These are phyloP conservation scores for Aspergillus fischeri DNA, from an alignment of 2,329 filamentous ascomycete species.

Conservation along the genomic window DNA sequence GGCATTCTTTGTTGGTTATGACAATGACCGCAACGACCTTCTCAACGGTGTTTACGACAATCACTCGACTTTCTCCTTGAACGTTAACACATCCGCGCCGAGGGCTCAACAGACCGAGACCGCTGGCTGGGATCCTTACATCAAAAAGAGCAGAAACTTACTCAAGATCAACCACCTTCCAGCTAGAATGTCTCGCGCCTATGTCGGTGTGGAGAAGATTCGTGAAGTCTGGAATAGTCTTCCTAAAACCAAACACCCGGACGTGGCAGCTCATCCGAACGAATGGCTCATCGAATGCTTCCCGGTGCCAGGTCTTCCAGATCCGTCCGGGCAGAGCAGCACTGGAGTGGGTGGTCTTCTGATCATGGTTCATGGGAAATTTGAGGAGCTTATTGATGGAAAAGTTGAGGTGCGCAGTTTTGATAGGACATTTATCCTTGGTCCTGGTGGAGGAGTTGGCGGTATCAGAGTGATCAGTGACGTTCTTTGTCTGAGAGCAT, in stretches of 20 bases:
- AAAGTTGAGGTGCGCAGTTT: conserved; percentile 68
- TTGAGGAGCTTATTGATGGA: conserved; percentile 65
- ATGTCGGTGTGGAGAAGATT: conserved; percentile 62
- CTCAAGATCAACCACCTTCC: conserved; percentile 61
- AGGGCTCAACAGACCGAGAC: conserved; percentile 47
- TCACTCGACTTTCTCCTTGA: conserved; percentile 69
- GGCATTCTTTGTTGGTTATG: conserved; percentile 70
- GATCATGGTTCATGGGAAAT: conserved; percentile 77
- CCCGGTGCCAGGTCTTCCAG: conserved; percentile 65
- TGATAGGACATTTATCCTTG: conserved; percentile 74
- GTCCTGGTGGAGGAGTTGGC: conserved; percentile 63
- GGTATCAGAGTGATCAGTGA: conserved; percentile 76
- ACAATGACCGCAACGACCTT: conserved; percentile 64
- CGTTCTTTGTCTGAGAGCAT: conserved; percentile 69
- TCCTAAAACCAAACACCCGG: conserved; percentile 70
- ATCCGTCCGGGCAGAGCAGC: conserved; percentile 60
- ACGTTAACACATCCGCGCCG: conserved; percentile 62
- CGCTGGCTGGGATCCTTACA: conserved; percentile 65
- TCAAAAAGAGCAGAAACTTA: conserved; percentile 74
- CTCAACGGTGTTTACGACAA: conserved; percentile 69
- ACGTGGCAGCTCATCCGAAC: conserved; percentile 60
- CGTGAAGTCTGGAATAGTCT: conserved; percentile 64
- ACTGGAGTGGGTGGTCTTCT: conserved; percentile 72
- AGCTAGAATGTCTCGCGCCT: conserved; percentile 62
- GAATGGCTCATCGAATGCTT: conserved; percentile 84